Conservation (phyloP, 2,329 filamentous ascomycete genomes). For the Tothia fuscella region DNA sequence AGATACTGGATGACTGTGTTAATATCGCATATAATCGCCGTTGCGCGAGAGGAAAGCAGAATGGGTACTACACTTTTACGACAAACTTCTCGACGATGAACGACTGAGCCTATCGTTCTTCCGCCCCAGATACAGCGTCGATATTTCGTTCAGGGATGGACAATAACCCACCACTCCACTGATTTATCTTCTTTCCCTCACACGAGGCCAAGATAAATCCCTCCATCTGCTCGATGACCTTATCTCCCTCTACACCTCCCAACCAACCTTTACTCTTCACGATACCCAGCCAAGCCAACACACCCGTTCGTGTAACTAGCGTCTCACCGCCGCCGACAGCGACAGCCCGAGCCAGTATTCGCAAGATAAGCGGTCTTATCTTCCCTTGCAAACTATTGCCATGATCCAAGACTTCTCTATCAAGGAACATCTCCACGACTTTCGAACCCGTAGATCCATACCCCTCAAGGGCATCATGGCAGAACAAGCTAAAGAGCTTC, state of each 20-base stretch:
- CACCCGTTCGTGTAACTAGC: constrained; percentile 64
- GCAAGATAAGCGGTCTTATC: constrained; percentile 3
- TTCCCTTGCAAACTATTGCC: constrained; percentile 3
- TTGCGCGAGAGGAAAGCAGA: too few relatives aligned
- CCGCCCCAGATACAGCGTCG: too few relatives aligned
- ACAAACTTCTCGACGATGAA: too few relatives aligned
- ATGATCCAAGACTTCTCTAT: neutral
- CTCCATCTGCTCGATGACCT: constrained; percentile 38
- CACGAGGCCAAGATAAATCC: constrained; percentile 21
- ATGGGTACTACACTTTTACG: too few relatives aligned
- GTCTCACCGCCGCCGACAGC: constrained; percentile 65
- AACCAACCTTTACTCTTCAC: constrained; percentile 40
- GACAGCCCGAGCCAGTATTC: constrained; percentile 29
- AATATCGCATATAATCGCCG: too few relatives aligned
- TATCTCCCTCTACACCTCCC: constrained; percentile 35
- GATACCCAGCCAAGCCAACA: constrained; percentile 56
- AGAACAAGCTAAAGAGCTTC: neutral
- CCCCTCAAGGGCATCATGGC: neutral
- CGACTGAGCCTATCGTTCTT: too few relatives aligned
- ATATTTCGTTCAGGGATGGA: too few relatives aligned
- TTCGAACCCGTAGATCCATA: neutral
- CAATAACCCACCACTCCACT: constrained; percentile 44
- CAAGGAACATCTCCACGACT: neutral
- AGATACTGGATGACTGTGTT: too few relatives aligned
- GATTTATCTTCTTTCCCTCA: constrained; percentile 43